phyloP scores from a whole-genome alignment of 2,329 filamentous ascomycete species.

The Geosmithia putterillii region DNA sequence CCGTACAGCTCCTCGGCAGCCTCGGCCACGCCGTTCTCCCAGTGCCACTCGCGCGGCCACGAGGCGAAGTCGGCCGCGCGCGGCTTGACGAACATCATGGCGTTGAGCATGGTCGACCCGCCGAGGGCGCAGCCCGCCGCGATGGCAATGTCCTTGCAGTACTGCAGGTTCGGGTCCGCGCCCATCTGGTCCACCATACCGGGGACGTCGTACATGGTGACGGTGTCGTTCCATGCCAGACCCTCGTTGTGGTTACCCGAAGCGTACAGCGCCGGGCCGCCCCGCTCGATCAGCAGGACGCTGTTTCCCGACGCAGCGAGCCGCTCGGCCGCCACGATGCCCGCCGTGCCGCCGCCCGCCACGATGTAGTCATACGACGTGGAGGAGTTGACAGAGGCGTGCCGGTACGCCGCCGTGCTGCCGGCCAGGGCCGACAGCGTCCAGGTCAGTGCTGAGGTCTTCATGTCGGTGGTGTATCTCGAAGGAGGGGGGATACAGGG shows the following conservation, averaged over 20 bases:
- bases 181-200: slow-evolving; percentile 59
- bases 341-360: slow-evolving; percentile 10
- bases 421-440: background rate
- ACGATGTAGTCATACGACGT: slow-evolving; percentile 14
- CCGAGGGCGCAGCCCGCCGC: slow-evolving; percentile 52
- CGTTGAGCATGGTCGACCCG: slow-evolving; percentile 52
- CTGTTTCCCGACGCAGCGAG: slow-evolving; percentile 51
- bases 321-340: slow-evolving; percentile 16
- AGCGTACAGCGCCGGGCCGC: slow-evolving; percentile 44
- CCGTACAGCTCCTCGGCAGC: slow-evolving; percentile 52
- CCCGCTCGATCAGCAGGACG: slow-evolving; percentile 50
- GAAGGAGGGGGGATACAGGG: too few relatives aligned
- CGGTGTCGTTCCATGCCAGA: slow-evolving; percentile 46
- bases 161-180: slow-evolving; percentile 38
- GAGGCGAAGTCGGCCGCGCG: slow-evolving; percentile 55
- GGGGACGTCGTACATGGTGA: slow-evolving; percentile 61
- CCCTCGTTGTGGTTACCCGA: slow-evolving; percentile 51
- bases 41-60: slow-evolving; percentile 56
- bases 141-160: slow-evolving; percentile 9
- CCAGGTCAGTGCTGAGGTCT: too few relatives aligned
- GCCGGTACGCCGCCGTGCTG: too few relatives aligned
- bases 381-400: too few relatives aligned
- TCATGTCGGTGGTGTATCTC: too few relatives aligned
- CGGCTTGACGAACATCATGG: slow-evolving; percentile 56
- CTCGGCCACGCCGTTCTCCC: slow-evolving; percentile 36